Evolutionary conservation across 2,329 filamentous ascomycete species (phyloP).

Genomic region (Kalmusia sp.): DNA sequence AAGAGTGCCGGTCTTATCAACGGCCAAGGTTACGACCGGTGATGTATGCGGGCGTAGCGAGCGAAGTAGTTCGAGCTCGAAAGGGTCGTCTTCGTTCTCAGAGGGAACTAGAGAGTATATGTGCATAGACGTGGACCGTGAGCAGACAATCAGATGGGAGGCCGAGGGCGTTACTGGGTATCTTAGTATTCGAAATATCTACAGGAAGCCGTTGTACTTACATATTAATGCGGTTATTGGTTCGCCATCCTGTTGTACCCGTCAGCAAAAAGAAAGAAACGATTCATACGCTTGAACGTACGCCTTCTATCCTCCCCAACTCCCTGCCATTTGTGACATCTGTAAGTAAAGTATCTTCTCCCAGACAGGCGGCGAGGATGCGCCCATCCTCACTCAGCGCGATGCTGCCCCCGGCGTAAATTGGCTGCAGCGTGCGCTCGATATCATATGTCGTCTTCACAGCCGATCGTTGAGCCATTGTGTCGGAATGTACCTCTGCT

Average conservation of each 20-base stretch:
- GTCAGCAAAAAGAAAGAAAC: constrained; percentile 42
- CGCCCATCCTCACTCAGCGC: constrained; percentile 81
- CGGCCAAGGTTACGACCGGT: constrained; percentile 84
- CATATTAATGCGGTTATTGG: constrained; percentile 75
- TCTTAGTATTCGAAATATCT: constrained; percentile 10
- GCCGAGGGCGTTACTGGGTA: constrained; percentile 80
- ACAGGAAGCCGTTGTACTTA: constrained; percentile 44
- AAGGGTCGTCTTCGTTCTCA: constrained; percentile 65
- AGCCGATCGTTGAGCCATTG: constrained; percentile 62
- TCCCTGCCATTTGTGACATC: constrained; percentile 83
- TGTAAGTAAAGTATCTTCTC: constrained; percentile 88
- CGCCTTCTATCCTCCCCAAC: constrained; percentile 85
- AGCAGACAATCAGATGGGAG: constrained; percentile 89
- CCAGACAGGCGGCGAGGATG: constrained; percentile 86
- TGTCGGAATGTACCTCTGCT: constrained; percentile 7
- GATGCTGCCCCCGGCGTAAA: constrained; percentile 90
- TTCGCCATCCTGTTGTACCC: constrained; percentile 62
- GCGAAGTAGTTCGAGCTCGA: constrained; percentile 68
- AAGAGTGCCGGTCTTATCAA: constrained; percentile 87
- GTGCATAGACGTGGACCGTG: constrained; percentile 93
- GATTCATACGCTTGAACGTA: constrained; percentile 51
- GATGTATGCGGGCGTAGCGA: constrained; percentile 90
- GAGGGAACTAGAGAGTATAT: constrained; percentile 77
- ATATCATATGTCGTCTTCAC: constrained; percentile 90
- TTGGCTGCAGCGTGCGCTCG: constrained; percentile 82